Base-by-base conservation (phyloP, 2,329 filamentous ascomycete species). In the Hypoxylon sp. region DNA sequence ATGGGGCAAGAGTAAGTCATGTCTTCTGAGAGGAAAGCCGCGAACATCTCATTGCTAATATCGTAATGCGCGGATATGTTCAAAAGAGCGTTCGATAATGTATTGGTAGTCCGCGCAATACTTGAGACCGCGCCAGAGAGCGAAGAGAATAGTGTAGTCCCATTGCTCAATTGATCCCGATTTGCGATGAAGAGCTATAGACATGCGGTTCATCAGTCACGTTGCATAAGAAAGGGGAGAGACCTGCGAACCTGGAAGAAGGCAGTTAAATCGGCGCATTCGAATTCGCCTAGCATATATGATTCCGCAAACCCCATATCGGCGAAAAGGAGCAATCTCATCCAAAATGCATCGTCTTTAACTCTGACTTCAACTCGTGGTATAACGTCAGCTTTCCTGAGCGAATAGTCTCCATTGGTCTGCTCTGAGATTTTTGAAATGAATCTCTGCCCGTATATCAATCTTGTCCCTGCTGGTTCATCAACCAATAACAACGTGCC, bases 1-100 rank as follows among this genome's bases (percentile, higher is more conserved):
- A 92, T 88, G 2, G 91, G 87, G 75, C 90, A 92, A 0, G 89
- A 92, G 73, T 92, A 93, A 3, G 90, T 92, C 91, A 93, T 93
- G 74, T 93, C 91, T n/a, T 87, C 83, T 0, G 89, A 92, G 29
- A 93, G 82, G 71, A 93, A 93, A 0, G 90, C 89, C 5, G 89
- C 88, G 73, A 93, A 93, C 89, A 93, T 92, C 64, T 89, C 88
- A 74, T 93, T 93, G 70, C 88, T 90, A 68, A 93, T 91, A 73
- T 93, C 91, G 76, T 93, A 93, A 71, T 93, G 91, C 3, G 90
- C 90, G 2, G 86, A 86, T 57, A 92, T 89, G 75, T 93, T 92
- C 47, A 92, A 81, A 10, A 88, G 83, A 1, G 88, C 82, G 70
- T 87, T 88, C 1, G 84, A 83, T 11, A 89, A 76, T 6, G 85